These are phyloP conservation scores for Trichoderma erinaceum DNA, from an alignment of 495 filamentous ascomycete genomes.

Conservation along the genomic window DNA sequence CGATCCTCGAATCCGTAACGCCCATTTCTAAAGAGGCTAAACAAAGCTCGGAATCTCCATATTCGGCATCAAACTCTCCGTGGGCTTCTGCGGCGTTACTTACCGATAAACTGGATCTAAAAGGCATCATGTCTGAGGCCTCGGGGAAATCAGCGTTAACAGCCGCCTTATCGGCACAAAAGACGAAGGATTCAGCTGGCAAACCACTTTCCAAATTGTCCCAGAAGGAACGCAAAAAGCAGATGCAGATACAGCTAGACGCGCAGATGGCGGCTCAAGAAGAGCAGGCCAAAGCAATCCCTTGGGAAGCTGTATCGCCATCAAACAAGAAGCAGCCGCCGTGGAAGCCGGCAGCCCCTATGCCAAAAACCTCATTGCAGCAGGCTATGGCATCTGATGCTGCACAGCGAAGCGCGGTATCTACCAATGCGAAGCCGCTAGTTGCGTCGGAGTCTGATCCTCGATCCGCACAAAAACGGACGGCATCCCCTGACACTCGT, in stretches of 20 bases:
- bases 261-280: constrained; percentile 51
- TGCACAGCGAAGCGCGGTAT: constrained; percentile 41
- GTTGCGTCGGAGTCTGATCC: constrained; percentile 28
- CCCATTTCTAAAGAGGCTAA: neutral
- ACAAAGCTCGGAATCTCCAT: neutral
- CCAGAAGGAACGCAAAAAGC: constrained; percentile 85
- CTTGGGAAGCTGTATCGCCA: constrained; percentile 29
- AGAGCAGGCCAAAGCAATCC: constrained; percentile 30
- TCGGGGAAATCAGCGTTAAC: constrained; percentile 63
- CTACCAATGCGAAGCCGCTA: constrained; percentile 36
- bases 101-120: constrained; percentile 64
- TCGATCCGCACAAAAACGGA: constrained; percentile 33
- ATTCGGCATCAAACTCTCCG: constrained; percentile 34
- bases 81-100: constrained; percentile 57
- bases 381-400: constrained; percentile 25
- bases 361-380: constrained; percentile 29
- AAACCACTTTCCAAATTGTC: constrained; percentile 57
- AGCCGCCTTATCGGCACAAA: constrained; percentile 57
- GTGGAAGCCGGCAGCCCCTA: constrained; percentile 57
- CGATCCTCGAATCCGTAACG: neutral
- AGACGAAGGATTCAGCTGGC: constrained; percentile 29
- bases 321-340: constrained; percentile 50
- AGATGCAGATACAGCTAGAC: constrained; percentile 58
- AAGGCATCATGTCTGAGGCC: constrained; percentile 77
- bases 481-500: constrained; percentile 51